Conservation (phyloP, 2,329 filamentous ascomycete genomes). For the Thielaviopsis ethacetica region DNA sequence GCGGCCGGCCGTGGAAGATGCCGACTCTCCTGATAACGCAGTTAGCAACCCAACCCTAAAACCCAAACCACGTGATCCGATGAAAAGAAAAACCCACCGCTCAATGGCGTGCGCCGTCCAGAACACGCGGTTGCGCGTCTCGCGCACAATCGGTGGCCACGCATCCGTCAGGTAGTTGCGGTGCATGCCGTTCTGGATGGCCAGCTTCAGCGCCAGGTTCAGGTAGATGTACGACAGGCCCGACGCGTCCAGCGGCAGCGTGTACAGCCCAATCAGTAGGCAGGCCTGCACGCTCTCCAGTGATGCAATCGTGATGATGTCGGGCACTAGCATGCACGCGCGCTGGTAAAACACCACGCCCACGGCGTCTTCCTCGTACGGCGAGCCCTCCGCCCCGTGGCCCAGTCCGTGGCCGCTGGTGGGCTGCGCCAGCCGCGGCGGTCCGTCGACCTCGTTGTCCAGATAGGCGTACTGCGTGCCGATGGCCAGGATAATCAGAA, state of each 20-base stretch:
- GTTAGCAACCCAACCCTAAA: not conserved
- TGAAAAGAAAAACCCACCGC: slow-evolving; percentile 25
- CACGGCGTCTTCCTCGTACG: slow-evolving; percentile 32
- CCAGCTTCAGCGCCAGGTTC: slow-evolving; percentile 37
- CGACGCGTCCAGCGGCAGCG: slow-evolving; percentile 37
- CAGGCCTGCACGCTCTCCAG: slow-evolving; percentile 42
- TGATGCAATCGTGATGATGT: slow-evolving; percentile 39
- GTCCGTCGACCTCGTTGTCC: slow-evolving; percentile 15
- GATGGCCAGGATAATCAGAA: slow-evolving; percentile 31
- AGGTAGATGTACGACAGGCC: slow-evolving; percentile 41
- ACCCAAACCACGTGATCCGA: too few relatives aligned
- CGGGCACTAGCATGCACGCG: slow-evolving; percentile 35
- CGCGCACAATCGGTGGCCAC: slow-evolving; percentile 30
- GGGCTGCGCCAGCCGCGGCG: slow-evolving; percentile 13
- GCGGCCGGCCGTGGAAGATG: slow-evolving; percentile 37
- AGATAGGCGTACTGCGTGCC: slow-evolving; percentile 35
- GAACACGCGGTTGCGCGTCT: slow-evolving; percentile 38
- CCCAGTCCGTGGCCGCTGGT: slow-evolving; percentile 10
- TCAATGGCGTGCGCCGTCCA: slow-evolving; percentile 42
- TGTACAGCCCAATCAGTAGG: slow-evolving; percentile 37
- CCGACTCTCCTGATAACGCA: slow-evolving; percentile 29
- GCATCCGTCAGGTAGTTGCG: slow-evolving; percentile 31
- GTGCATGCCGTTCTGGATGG: slow-evolving; percentile 45
- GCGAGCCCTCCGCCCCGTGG: slow-evolving; percentile 15
- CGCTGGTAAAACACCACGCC: slow-evolving; percentile 40